Evolutionary conservation across 129 eudicot genomes (phyloP), one percentile per base, ranked within the genome.

Genomic region (Flaveria linearis): DNA sequence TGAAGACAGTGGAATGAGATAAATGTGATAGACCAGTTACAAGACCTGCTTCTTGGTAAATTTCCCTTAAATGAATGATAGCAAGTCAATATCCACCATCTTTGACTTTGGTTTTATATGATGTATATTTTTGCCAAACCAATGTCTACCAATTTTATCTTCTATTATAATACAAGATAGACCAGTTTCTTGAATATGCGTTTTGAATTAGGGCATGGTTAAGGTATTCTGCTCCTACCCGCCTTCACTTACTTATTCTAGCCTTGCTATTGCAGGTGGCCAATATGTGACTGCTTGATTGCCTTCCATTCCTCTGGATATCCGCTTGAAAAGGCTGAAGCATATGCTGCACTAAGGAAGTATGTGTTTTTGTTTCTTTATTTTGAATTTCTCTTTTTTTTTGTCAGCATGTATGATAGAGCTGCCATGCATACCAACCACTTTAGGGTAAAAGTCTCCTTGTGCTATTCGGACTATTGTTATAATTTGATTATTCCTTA

Each of bases 261-360:
- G 55, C 26, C 49, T 26, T 30, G 65, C 55, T 69, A 12, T 81
- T 84, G 76, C 96, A 94, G 99, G 78, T 94, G 99, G 99, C 97
- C 99, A 9, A 39, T 84, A 73, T 93, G 98, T 75, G 96, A 93
- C 68, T 93, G 98, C 78, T 86, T 93, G 82, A 90, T 93, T 78
- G 98, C 96, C 49, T 93, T 93, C 74, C 87, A 93, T 82, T 90
- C 97, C 28, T 80, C 89, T 81, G 98, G 98, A 18, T 93, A 93
- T 85, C 98, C 98, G 36, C 87, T 93, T 80, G 73, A 90, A 69
- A 93, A 88, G 74, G 98, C 92, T 55, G 93, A 90, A 86, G 98
- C 92, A 52, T 93, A 93, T 84, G 97, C 97, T 42, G 84, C 83
- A 45, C 80, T 93, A 63, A 88, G 98, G 77, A 93, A 81, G 98